Conservation (phyloP, 352 stramenopile species). For the Phytophthora nicotianae region DNA sequence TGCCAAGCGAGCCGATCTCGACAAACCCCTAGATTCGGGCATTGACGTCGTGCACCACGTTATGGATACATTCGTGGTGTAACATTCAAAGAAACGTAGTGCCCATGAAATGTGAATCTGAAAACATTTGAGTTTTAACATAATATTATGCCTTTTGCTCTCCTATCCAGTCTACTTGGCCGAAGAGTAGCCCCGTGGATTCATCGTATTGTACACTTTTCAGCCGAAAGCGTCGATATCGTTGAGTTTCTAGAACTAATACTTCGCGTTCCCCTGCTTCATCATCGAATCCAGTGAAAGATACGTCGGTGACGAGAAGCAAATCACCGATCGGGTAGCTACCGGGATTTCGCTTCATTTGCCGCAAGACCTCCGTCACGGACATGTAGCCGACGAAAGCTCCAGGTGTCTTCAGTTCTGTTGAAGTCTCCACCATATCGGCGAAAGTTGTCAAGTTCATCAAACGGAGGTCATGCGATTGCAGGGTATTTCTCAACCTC, state of each 20-base stretch:
- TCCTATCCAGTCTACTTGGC: constrained; percentile 28
- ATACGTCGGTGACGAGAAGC: constrained; percentile 20
- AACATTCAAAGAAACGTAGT: constrained; percentile 5
- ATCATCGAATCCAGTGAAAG: constrained; percentile 24
- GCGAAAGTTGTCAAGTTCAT: constrained; percentile 27
- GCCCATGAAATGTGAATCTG: neutral
- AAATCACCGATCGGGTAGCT: constrained; percentile 22
- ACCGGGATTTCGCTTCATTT: constrained; percentile 10
- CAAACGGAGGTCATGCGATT: constrained; percentile 14
- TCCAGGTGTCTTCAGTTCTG: neutral
- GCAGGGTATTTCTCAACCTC: constrained; percentile 20
- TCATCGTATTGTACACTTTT: constrained; percentile 34
- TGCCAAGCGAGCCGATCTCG: constrained; percentile 65
- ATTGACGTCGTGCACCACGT: constrained; percentile 80
- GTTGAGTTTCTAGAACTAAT: constrained; percentile 25
- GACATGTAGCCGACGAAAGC: constrained; percentile 29
- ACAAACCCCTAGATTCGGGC: constrained; percentile 63
- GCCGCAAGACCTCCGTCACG: constrained; percentile 18
- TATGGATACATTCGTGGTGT: constrained; percentile 74
- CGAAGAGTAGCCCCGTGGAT: constrained; percentile 22
- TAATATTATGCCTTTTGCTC: constrained; percentile 6
- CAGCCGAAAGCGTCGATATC: constrained; percentile 33
- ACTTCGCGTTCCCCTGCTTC: constrained; percentile 9
- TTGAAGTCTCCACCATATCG: neutral
- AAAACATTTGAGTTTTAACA: too few species aligned